Evolutionary conservation across 2,329 filamentous ascomycete species (phyloP).

Genomic region (Talaromyces funiculosus): DNA sequence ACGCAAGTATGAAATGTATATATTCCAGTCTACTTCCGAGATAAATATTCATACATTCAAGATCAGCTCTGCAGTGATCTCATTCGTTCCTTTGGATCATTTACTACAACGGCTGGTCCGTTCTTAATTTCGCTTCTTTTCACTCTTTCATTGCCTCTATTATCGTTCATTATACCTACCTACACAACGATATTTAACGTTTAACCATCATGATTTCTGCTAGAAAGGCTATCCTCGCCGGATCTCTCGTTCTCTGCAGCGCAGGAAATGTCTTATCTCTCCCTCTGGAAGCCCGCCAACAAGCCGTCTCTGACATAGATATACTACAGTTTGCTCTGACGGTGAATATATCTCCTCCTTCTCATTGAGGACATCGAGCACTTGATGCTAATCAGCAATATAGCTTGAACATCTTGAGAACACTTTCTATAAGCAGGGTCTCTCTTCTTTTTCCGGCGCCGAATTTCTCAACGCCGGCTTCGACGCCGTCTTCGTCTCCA

Average conservation of each 20-base stretch:
- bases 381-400: background rate
- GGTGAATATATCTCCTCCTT: background rate
- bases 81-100: background rate
- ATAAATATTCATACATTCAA: background rate
- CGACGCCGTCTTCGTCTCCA: conserved; percentile 50
- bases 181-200: background rate
- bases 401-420: conserved; percentile 54
- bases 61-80: background rate
- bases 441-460: conserved; percentile 51
- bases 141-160: no score
- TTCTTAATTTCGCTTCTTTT: no score
- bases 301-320: conserved; percentile 7
- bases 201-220: background rate
- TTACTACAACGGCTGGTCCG: background rate
- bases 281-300: conserved; percentile 7
- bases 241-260: background rate
- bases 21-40: background rate
- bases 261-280: background rate
- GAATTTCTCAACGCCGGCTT: conserved; percentile 52
- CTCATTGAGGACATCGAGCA: background rate
- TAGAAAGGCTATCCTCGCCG: background rate
- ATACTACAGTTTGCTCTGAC: conserved; percentile 12
- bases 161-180: no score
- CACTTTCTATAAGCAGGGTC: conserved; percentile 57
- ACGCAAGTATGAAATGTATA: background rate